Percentiles rank a stretch among this genome's conserved stretches.
Conservation (phyloP, 768 basidiomycete genomes). For the Rhodocollybia butyracea region DNA sequence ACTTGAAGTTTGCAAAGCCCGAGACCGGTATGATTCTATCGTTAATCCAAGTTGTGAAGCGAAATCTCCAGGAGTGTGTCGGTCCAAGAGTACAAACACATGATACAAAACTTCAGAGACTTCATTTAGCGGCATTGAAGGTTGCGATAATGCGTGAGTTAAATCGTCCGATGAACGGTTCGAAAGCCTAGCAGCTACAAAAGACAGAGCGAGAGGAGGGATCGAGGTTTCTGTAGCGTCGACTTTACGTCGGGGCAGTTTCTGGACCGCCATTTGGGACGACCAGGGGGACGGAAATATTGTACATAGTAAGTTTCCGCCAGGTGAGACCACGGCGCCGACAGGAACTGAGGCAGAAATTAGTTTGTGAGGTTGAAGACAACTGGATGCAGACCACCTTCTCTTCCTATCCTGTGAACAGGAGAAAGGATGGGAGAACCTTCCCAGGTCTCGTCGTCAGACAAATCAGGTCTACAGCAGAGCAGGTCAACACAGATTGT, state of each 20-base stretch:
- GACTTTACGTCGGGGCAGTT: slow-evolving; percentile 39
- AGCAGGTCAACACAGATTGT: neutral
- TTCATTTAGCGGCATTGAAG: slow-evolving; percentile 36
- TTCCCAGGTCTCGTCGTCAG: slow-evolving; percentile 50
- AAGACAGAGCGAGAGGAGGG: slow-evolving; percentile 23
- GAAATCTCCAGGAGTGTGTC: slow-evolving; percentile 33
- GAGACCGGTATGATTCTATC: slow-evolving; percentile 18
- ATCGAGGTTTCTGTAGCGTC: neutral
- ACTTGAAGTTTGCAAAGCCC: slow-evolving; percentile 10
- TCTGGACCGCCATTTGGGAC: slow-evolving; percentile 38
- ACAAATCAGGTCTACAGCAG: slow-evolving; percentile 48
- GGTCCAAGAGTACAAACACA: slow-evolving; percentile 44
- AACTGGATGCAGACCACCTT: slow-evolving; percentile 28
- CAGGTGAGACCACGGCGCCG: slow-evolving; percentile 55
- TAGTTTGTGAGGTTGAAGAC: neutral
- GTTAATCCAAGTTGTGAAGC: slow-evolving; percentile 29
- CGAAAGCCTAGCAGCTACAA: slow-evolving; percentile 44
- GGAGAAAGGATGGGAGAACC: slow-evolving; percentile 42
- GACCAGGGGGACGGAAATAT: slow-evolving; percentile 42
- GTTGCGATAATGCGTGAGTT: slow-evolving; percentile 48
- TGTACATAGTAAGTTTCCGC: slow-evolving; percentile 52
- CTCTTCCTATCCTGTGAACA: slow-evolving; percentile 38
- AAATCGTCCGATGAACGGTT: slow-evolving; percentile 58
- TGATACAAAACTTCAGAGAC: slow-evolving; percentile 45
- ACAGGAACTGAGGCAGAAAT: slow-evolving; percentile 48